Conservation (phyloP, 202 grass and related monocot species). For the Carex arenaria region DNA sequence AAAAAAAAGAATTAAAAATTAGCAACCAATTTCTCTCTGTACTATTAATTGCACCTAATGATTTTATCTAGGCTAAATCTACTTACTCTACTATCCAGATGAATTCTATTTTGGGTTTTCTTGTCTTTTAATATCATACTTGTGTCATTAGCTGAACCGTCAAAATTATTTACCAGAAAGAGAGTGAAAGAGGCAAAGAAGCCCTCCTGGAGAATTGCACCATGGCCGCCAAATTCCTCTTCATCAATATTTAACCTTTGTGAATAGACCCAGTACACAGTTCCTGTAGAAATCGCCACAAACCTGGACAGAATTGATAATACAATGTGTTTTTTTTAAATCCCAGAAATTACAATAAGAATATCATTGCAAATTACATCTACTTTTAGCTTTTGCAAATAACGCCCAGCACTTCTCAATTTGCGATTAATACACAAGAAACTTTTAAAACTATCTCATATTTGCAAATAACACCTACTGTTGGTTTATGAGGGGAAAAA, state of each 20-base stretch:
- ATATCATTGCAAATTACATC: background rate
- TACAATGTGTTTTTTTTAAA: background rate
- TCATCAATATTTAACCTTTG: conserved; percentile 83
- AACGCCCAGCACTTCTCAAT: background rate
- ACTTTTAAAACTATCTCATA: background rate
- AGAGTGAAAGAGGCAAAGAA: conserved; percentile 92
- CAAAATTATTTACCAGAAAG: conserved; percentile 62
- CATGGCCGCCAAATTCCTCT: conserved; percentile 88
- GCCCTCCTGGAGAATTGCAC: conserved; percentile 87
- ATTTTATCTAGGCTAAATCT: background rate
- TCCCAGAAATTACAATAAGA: background rate
- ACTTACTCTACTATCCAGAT: background rate
- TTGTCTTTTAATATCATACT: background rate
- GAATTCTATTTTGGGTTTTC: background rate
- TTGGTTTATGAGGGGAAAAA: background rate
- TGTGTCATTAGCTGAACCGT: background rate
- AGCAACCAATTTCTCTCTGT: background rate
- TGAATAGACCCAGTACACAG: conserved; percentile 80
- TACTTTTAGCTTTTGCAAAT: background rate
- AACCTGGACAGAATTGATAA: conserved; percentile 43
- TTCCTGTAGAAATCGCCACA: conserved; percentile 60
- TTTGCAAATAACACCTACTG: background rate
- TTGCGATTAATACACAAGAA: background rate
- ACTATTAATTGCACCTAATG: background rate
- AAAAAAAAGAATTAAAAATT: background rate